Evolutionary conservation across 352 stramenopile species (phyloP).

Genomic region (Globisporangium uncinulatum): DNA sequence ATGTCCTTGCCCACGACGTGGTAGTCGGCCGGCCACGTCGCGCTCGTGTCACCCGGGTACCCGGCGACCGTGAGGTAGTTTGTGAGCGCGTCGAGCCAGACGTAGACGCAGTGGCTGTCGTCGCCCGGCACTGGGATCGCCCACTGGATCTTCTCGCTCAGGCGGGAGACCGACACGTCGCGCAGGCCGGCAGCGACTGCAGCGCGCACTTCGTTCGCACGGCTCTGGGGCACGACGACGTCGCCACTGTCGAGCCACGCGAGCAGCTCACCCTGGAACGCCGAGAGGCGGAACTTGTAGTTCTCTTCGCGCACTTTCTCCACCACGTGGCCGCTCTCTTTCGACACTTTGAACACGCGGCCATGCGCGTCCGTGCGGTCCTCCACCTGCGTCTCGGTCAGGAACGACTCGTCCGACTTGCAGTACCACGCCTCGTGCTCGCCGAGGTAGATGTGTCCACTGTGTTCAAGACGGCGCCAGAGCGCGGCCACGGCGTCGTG

Average conservation of each 20-base stretch:
- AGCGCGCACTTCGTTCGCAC: slow-evolving; percentile 89
- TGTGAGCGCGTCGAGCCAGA: slow-evolving; percentile 98
- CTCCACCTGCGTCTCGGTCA: slow-evolving; percentile 96
- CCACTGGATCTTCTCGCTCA: slow-evolving; percentile 95
- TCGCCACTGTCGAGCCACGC: slow-evolving; percentile 84
- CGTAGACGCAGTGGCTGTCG: slow-evolving; percentile 95
- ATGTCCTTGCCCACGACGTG: slow-evolving; percentile 99
- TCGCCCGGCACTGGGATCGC: slow-evolving; percentile 93
- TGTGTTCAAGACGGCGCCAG: slow-evolving; percentile 88
- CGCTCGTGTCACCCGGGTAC: slow-evolving; percentile 67
- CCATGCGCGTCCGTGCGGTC: slow-evolving; percentile 41
- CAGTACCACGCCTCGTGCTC: slow-evolving; percentile 99
- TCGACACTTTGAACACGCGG: slow-evolving; percentile 58
- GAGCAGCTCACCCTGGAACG: slow-evolving; percentile 92
- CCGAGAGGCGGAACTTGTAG: slow-evolving; percentile 98
- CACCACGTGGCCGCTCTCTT: slow-evolving; percentile 90
- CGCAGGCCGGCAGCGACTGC: slow-evolving; percentile 89
- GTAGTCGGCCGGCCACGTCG: slow-evolving; percentile 69
- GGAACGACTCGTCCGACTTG: slow-evolving; percentile 98
- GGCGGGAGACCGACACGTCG: slow-evolving; percentile 96
- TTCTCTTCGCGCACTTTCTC: slow-evolving; percentile 96
- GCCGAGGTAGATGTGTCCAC: slow-evolving; percentile 96
- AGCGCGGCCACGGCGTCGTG: slow-evolving; percentile 88
- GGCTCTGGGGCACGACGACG: slow-evolving; percentile 88
- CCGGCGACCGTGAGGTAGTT: slow-evolving; percentile 98